phyloP scores from a whole-genome alignment of 345 rosid species.

The Eucalyptus polyanthemos region DNA sequence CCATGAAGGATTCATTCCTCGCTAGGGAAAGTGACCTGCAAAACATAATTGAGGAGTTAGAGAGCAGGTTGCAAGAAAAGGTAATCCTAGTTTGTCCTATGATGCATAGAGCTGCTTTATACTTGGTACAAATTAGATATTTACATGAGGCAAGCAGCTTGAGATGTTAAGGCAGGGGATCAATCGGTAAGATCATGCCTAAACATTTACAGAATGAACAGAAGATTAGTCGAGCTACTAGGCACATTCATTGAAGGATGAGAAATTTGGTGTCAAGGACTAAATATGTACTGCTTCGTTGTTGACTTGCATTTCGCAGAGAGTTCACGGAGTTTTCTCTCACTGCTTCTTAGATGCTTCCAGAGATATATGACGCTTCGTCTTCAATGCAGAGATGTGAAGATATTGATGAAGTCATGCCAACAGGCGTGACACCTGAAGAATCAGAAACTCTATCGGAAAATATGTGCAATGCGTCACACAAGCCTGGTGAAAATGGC shows the following conservation, averaged over 20 bases:
- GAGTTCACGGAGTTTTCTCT: neutral
- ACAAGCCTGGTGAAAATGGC: neutral
- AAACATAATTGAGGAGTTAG: neutral
- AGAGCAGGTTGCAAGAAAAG: neutral
- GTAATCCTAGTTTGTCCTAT: neutral
- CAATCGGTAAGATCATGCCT: neutral
- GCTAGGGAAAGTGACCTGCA: constrained; percentile 2
- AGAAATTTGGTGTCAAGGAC: neutral
- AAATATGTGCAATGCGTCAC: neutral
- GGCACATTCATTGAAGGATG: neutral
- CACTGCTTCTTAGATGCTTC: neutral
- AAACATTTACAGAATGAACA: neutral
- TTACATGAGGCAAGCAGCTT: neutral
- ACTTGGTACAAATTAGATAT: neutral
- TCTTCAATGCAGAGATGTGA: neutral
- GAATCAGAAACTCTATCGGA: neutral
- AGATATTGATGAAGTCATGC: neutral
- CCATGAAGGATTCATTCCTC: neutral
- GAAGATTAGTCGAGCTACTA: neutral
- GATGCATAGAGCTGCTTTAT: neutral
- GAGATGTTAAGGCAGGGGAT: neutral
- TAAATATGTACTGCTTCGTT: neutral
- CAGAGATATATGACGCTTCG: neutral
- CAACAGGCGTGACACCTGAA: neutral
- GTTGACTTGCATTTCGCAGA: neutral